A percentile compares a stretch with the other conserved stretches of the same genome.
Evolutionary conservation across 2,329 filamentous ascomycete genomes (phyloP).

Genomic region (Phialophora tarda): DNA sequence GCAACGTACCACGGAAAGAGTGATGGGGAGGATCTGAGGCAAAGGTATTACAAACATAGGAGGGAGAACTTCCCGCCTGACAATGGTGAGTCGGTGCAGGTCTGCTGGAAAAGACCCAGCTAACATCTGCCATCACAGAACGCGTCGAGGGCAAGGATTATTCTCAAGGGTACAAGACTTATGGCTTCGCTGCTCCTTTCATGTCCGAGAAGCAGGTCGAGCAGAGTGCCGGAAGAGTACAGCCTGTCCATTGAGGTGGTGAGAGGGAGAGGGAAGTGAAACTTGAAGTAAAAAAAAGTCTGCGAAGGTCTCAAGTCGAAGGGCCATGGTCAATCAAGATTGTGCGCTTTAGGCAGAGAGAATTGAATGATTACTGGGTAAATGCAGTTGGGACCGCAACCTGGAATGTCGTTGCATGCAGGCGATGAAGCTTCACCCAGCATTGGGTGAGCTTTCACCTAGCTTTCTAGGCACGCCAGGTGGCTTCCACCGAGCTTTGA

Average conservation of each 20-base stretch:
- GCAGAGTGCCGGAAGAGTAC: slow-evolving; percentile 14
- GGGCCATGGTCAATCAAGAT: not conserved
- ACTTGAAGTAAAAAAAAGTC: not conserved
- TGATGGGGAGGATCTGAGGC: slow-evolving; percentile 24
- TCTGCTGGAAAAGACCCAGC: not conserved
- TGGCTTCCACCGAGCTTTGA: too few species aligned
- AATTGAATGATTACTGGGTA: not conserved
- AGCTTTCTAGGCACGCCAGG: too few species aligned
- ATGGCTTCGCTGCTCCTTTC: slow-evolving; percentile 29
- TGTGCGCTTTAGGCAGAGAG: not conserved
- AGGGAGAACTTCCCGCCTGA: slow-evolving; percentile 31
- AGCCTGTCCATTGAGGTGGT: slow-evolving; percentile 24
- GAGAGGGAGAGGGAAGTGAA: not conserved
- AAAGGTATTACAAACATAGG: slow-evolving; percentile 27
- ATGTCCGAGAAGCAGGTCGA: slow-evolving; percentile 27
- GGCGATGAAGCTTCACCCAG: not conserved
- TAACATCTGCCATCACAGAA: slow-evolving; percentile 14
- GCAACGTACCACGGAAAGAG: slow-evolving; percentile 40
- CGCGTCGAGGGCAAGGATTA: slow-evolving; percentile 28
- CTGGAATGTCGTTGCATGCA: too few species aligned
- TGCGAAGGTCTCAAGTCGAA: not conserved
- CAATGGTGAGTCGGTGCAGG: slow-evolving; percentile 16
- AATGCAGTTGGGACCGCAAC: not conserved
- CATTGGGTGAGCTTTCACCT: too few species aligned
- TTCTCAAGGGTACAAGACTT: slow-evolving; percentile 28